Conservation (phyloP, 306 rosid genomes). For the Benincasa hispida region DNA sequence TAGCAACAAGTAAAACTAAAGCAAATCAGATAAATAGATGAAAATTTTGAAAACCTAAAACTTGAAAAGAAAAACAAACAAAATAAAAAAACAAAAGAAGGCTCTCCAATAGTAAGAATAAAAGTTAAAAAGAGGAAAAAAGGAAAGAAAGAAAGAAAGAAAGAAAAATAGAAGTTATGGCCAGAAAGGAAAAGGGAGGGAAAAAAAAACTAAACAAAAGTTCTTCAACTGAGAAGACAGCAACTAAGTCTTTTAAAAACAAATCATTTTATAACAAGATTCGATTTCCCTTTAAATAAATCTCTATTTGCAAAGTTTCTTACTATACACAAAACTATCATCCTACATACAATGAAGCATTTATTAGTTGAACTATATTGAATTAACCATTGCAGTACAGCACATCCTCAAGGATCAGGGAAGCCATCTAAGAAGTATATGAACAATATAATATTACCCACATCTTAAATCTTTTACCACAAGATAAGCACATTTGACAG, state of each 20-base stretch:
- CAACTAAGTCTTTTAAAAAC: not conserved
- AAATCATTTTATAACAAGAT: not conserved
- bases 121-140: not conserved
- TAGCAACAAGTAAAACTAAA: not conserved
- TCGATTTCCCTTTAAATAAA: not conserved
- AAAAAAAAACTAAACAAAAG: not conserved
- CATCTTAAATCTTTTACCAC: not conserved
- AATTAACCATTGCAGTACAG: not conserved
- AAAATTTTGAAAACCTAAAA: not conserved
- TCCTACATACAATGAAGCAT: not conserved
- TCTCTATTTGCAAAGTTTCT: not conserved
- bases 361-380: not conserved
- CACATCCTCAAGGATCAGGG: not conserved
- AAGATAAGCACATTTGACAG: not conserved
- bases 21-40: not conserved
- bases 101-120: not conserved
- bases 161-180: not conserved
- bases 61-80: no score
- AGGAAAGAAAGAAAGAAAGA: no score
- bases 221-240: not conserved
- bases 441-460: not conserved
- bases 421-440: not conserved
- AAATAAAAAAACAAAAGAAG: not conserved
- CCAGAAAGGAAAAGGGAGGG: not conserved
- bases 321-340: not conserved